Base-by-base conservation (phyloP, 2,329 filamentous ascomycete genomes). In the Stachybotrys echinatus region DNA sequence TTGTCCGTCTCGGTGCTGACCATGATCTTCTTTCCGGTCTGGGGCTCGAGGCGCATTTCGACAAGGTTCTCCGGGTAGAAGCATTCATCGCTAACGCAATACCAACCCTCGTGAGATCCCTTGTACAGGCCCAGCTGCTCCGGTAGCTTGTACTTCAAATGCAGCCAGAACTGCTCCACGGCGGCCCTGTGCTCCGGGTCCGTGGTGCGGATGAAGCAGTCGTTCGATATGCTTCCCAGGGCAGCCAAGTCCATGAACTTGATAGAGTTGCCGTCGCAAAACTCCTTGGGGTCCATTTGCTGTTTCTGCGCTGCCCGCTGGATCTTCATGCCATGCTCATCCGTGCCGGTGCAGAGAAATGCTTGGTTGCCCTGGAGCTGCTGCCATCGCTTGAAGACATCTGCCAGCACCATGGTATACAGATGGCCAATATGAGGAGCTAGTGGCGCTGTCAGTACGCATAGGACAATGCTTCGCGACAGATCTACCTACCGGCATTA, bases 251-350 rank as follows among this genome's bases (percentile, higher is more conserved):
- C 80, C 67, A 82, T 80, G 69, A 97, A 97, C 34, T 86, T 87
- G 54, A 85, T 79, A 21, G 90, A 86, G 52, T 90, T 92, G 61
- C 80, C 76, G 69, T 97, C 91, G 70, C 92, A 97, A 58, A 97
- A 92, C n/a, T 85, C 75, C 65, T 92, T 88, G 0, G 91, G 86
- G 0, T 85, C 78, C 48, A 87, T 78, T 4, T 82, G 82, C 14
- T 88, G 83, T 57, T 83, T 81, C 6, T 78, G 74, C 2, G 94
- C 89, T 0, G 92, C 92, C 66, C 85, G 87, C 67, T 99, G 94
- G 20, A 97, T 87, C 77, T 99, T 99, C 81, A 96, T 88, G 42
- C 94, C 94, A 74, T 99, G 92, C 69, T 99, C 94, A 66, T 99
- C 94, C 34, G 92, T 97, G 51, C 94, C 94, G 1, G 94, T 99